Percentiles rank a stretch among this genome's conserved stretches.
Conservation (phyloP, 305 asterid genomes). For the Fraxinus sp. region DNA sequence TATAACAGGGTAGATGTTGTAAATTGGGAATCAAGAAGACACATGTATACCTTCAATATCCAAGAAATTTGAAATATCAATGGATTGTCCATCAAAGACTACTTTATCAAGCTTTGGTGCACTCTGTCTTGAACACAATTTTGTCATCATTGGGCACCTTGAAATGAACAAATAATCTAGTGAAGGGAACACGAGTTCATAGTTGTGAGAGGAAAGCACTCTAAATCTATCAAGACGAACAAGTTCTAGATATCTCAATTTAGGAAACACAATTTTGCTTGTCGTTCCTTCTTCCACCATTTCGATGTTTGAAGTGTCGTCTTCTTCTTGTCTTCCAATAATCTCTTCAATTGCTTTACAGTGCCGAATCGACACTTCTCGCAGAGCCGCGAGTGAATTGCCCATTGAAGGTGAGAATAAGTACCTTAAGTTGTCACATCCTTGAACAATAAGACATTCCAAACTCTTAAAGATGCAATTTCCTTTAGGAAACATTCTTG, state of each 20-base stretch:
- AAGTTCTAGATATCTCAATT: neutral
- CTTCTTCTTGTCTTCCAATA: neutral
- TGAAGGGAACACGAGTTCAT: neutral
- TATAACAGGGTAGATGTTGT: neutral
- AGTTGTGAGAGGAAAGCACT: slow-evolving; percentile 1
- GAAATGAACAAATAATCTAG: neutral
- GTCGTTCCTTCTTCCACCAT: neutral
- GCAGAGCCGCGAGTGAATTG: neutral
- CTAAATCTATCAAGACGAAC: neutral
- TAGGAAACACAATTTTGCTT: neutral
- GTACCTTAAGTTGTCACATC: neutral
- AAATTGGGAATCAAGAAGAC: neutral
- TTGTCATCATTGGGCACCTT: neutral
- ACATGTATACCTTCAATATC: neutral
- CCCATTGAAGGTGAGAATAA: slow-evolving; percentile 9
- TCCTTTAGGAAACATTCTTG: neutral
- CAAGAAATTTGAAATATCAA: neutral
- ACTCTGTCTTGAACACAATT: neutral
- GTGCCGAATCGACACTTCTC: neutral
- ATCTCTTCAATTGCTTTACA: neutral
- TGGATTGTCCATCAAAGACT: no score
- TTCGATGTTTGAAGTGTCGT: neutral
- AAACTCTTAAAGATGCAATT: neutral
- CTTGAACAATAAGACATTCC: neutral
- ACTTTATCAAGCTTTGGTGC: slow-evolving; percentile 13